Conservation (phyloP, 2,329 filamentous ascomycete genomes). For the Cercospora nicotianae region DNA sequence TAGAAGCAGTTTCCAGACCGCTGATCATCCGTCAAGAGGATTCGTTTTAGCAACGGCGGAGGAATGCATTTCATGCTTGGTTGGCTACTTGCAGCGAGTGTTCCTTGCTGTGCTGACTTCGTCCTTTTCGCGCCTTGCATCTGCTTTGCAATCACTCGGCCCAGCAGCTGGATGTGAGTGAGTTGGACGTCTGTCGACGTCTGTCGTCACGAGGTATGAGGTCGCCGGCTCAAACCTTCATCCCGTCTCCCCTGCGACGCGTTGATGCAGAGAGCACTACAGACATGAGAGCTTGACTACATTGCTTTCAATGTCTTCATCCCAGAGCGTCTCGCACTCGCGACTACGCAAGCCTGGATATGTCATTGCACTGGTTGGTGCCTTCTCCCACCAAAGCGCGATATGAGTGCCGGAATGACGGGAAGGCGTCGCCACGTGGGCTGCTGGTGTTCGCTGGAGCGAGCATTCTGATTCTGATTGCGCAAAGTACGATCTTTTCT, state of each 20-base stretch:
- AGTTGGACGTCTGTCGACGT: background rate
- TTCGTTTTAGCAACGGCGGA: background rate
- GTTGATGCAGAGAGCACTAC: background rate
- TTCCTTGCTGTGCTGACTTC: background rate
- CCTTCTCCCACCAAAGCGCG: background rate
- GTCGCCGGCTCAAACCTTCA: background rate
- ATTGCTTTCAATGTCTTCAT: background rate
- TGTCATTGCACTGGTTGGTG: background rate
- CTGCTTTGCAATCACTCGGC: background rate
- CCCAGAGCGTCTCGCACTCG: background rate
- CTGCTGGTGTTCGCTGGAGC: background rate
- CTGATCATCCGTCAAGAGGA: background rate
- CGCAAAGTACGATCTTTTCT: background rate
- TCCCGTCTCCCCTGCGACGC: background rate
- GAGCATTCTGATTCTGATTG: background rate
- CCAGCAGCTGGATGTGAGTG: no score
- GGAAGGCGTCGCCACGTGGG: conserved; percentile 1
- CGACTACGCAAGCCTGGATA: background rate
- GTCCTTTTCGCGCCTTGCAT: background rate
- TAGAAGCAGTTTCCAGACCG: background rate
- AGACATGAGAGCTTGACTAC: background rate
- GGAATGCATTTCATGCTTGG: background rate
- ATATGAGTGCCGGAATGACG: background rate
- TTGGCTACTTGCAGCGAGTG: background rate
- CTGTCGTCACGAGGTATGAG: background rate